Percentiles rank a stretch among this genome's conserved stretches.
These are phyloP conservation scores for Tephrocybe sp. DNA, from an alignment of 768 basidiomycete species.

Conservation along the genomic window DNA sequence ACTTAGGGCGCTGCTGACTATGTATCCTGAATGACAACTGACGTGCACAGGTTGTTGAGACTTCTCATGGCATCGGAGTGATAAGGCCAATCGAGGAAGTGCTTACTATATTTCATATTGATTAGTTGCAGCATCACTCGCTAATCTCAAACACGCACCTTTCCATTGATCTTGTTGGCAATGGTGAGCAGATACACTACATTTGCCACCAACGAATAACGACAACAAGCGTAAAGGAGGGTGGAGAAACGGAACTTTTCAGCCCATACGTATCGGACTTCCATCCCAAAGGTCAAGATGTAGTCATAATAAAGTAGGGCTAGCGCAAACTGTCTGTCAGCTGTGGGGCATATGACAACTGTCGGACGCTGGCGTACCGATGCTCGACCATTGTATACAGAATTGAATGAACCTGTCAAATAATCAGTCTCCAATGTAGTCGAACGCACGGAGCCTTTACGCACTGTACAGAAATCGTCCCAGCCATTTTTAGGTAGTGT, in stretches of 20 bases:
- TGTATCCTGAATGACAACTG: slow-evolving; percentile 27
- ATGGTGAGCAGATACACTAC: slow-evolving; percentile 26
- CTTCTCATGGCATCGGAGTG: too few relatives aligned
- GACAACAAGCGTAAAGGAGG: slow-evolving; percentile 25
- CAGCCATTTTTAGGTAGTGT: background rate
- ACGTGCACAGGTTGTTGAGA: background rate
- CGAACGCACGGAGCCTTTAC: too few relatives aligned
- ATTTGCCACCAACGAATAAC: slow-evolving; percentile 26
- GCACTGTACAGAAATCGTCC: background rate
- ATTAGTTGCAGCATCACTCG: background rate
- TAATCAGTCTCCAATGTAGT: too few relatives aligned
- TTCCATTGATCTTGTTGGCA: slow-evolving; percentile 16
- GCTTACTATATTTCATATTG: background rate
- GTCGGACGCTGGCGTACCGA: slow-evolving; percentile 4
- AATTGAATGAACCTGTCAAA: slow-evolving; percentile 10
- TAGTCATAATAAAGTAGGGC: slow-evolving; percentile 28
- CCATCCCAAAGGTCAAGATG: slow-evolving; percentile 23
- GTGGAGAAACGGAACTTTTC: slow-evolving; percentile 25
- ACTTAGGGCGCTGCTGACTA: slow-evolving; percentile 26
- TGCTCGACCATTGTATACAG: slow-evolving; percentile 18
- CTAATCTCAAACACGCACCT: background rate
- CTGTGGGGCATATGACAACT: background rate
- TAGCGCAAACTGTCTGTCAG: background rate
- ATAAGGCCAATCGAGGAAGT: background rate
- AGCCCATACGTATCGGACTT: slow-evolving; percentile 26